These are phyloP conservation scores for Aspergillus hiratsukae DNA, from an alignment of 2,329 filamentous ascomycete genomes.

Conservation along the genomic window DNA sequence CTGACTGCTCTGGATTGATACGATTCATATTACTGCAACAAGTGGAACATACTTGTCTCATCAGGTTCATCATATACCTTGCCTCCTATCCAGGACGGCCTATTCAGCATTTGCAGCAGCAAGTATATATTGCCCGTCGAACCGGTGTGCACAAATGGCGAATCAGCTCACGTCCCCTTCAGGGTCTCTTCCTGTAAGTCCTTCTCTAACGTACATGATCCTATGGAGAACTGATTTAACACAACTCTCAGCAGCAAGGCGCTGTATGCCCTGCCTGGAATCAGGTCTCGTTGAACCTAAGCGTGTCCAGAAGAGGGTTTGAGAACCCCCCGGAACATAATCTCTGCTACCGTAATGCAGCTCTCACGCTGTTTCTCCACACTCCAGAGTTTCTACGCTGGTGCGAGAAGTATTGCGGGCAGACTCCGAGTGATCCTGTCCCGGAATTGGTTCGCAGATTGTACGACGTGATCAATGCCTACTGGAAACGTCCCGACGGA, in stretches of 20 bases:
- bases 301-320: conserved; percentile 7
- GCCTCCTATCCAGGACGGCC: background rate
- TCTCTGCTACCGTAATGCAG: conserved; percentile 27
- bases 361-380: conserved; percentile 23
- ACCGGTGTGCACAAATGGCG: background rate
- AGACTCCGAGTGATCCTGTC: background rate
- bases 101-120: background rate
- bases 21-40: background rate
- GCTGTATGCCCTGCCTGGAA: background rate
- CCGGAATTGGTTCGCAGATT: conserved; percentile 14
- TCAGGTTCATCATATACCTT: background rate
- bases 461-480: conserved; percentile 7
- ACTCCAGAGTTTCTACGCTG: conserved; percentile 22
- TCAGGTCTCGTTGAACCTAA: background rate
- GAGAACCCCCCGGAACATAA: background rate
- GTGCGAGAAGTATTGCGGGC: conserved; percentile 6
- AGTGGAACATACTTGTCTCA: background rate
- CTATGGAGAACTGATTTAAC: background rate
- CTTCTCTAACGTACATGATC: background rate
- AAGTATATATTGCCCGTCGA: background rate
- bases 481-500: conserved; percentile 12
- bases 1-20: background rate
- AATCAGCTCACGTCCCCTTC: background rate
- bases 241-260: background rate
- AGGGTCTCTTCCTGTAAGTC: background rate